Base-by-base conservation (phyloP, 1,139 yeast species). In the Arxiozyma slooffiae region DNA sequence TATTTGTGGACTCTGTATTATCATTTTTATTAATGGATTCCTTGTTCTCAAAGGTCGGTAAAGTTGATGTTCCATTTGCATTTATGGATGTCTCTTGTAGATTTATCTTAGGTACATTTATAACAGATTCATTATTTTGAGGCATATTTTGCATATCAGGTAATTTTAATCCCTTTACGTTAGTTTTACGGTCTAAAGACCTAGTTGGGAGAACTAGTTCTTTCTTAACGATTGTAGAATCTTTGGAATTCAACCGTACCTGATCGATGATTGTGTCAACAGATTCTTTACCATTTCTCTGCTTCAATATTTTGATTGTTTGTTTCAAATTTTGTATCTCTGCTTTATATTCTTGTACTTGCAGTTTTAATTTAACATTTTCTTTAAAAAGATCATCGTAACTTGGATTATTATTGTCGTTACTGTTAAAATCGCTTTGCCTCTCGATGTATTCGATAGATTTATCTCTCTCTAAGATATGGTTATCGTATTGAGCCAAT, bases 351-450 rank as follows among this genome's bases (percentile, higher is more conserved):
- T 62, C 64, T 42, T 60, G 52, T 11, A 61, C 46, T 48, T 61
- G 61, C 24, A 61, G 46, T 48, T 57, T 58, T 34, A 65, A 51
- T 50, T 55, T 57, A 7, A 60, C 57, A 46, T 65, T 65, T 47
- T 65, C 68, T 47, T 61, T 61, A 45, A 59, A 57, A 16, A 64
- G 53, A n/a, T 60, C 65, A 48, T 64, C 67, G 52, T 64, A 63
- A 5, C 61, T 47, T 7, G 58, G 60, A 38, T 54, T 51, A 20
- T 52, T 45, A 18, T 6, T 45, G 18, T n/a, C n/a, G 18, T 55
- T 51, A 26, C 51, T 46, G 6, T 18, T 9, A 24, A n/a, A 7
- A 23, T 44, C 39, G 18, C 26, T 52, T 22, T 51, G 55, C 43
- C 54, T 56, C 43, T 62, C 66, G 36, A 61, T 58, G 41, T 58